A percentile compares a stretch with the other conserved stretches of the same genome.
Conservation (phyloP, 768 basidiomycete genomes). For the Phanerochaete sordida region DNA sequence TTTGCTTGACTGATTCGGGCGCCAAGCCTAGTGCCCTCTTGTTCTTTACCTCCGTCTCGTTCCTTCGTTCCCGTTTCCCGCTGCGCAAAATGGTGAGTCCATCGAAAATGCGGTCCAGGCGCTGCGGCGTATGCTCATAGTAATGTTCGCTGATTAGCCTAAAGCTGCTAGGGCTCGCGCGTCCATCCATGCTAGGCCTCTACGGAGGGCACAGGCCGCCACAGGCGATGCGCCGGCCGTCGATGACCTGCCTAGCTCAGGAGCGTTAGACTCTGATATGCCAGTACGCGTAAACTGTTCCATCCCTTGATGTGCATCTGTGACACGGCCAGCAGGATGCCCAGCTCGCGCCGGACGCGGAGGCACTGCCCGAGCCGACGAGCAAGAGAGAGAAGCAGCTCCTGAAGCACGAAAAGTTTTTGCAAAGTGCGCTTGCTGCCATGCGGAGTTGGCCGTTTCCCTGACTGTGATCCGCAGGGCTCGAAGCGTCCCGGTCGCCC, state of each 20-base stretch:
- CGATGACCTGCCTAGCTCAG: not conserved
- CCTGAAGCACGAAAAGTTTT: constrained; percentile 63
- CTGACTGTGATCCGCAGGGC: constrained; percentile 28
- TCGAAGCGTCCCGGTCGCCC: constrained; percentile 47
- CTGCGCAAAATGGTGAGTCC: not conserved
- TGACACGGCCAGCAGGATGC: not conserved
- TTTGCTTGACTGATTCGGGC: too few relatives aligned
- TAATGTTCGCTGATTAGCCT: not conserved
- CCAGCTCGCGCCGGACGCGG: not conserved
- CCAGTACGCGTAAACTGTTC: not conserved
- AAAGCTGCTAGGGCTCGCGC: not conserved
- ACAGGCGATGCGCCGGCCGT: not conserved
- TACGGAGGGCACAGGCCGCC: not conserved
- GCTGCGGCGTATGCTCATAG: not conserved
- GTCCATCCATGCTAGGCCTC: not conserved
- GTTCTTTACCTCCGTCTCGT: not conserved
- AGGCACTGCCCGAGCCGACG: constrained; percentile 11
- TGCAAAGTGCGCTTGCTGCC: constrained; percentile 47
- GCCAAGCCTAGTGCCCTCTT: too few relatives aligned
- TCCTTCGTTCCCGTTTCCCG: not conserved
- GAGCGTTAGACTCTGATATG: not conserved
- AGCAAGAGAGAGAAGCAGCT: constrained; percentile 69
- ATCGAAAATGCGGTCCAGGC: not conserved
- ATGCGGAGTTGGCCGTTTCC: not conserved
- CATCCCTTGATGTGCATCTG: not conserved